phyloP scores from a whole-genome alignment of 1,284 basidiomycete species.

The Tilletia walkeri region DNA sequence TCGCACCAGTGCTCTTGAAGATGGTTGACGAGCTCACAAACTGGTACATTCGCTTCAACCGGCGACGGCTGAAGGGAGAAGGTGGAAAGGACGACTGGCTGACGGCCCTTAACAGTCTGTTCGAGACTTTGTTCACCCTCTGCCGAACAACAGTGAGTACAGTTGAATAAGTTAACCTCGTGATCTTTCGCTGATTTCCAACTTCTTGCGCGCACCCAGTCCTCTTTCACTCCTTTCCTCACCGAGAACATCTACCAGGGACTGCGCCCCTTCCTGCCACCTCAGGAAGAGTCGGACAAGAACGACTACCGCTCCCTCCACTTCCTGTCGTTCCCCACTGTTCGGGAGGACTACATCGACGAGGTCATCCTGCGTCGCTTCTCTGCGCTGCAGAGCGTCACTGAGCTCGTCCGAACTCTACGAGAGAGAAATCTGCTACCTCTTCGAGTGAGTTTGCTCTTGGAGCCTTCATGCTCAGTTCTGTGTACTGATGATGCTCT shows the following conservation, averaged over 20 bases:
- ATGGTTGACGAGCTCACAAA: constrained; percentile 96
- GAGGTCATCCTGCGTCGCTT: constrained; percentile 93
- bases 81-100: constrained; percentile 85
- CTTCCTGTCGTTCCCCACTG: constrained; percentile 89
- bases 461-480: background rate
- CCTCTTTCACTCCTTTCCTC: constrained; percentile 96
- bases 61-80: constrained; percentile 91
- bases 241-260: constrained; percentile 96
- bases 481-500: background rate
- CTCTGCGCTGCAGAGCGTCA: constrained; percentile 88
- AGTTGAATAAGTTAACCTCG: constrained; percentile 60
- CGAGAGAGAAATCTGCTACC: constrained; percentile 79
- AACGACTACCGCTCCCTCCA: constrained; percentile 86
- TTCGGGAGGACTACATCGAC: constrained; percentile 94
- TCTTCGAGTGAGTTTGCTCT: constrained; percentile 57
- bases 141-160: constrained; percentile 72
- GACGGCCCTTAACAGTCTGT: constrained; percentile 88
- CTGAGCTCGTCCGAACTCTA: constrained; percentile 84
- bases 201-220: constrained; percentile 57
- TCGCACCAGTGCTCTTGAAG: constrained; percentile 88
- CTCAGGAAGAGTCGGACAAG: constrained; percentile 59
- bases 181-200: background rate
- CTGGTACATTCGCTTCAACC: constrained; percentile 99
- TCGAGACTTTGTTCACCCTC: constrained; percentile 90
- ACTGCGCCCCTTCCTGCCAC: constrained; percentile 71